These are phyloP conservation scores for Podospora appendiculata DNA, from an alignment of 495 filamentous ascomycete genomes.

Conservation along the genomic window DNA sequence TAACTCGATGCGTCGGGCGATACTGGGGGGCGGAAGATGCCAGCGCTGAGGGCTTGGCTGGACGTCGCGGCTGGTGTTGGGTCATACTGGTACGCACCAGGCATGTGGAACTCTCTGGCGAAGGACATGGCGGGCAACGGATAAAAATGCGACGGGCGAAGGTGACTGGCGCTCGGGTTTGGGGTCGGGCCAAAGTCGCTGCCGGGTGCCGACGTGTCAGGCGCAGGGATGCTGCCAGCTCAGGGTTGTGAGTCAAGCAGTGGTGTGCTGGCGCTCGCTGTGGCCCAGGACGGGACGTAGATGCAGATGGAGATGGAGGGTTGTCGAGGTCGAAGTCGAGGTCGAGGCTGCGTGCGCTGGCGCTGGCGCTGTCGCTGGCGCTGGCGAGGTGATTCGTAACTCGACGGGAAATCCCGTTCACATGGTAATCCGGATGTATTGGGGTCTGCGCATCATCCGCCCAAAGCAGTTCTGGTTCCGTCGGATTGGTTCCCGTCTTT, in stretches of 20 bases:
- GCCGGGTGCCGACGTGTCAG: background rate
- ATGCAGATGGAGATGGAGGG: background rate
- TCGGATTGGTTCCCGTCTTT: too few species aligned
- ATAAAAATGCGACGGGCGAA: background rate
- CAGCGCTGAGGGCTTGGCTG: constrained; percentile 39
- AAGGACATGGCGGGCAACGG: constrained; percentile 30
- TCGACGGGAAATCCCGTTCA: too few species aligned
- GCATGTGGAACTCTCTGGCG: constrained; percentile 37
- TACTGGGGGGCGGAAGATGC: constrained; percentile 63
- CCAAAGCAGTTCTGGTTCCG: too few species aligned
- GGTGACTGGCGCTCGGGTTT: background rate
- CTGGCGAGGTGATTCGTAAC: too few species aligned
- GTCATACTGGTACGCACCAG: constrained; percentile 44
- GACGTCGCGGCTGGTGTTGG: constrained; percentile 9
- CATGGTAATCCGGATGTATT: too few species aligned
- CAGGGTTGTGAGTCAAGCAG: background rate
- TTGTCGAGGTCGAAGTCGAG: too few species aligned
- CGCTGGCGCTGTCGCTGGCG: background rate
- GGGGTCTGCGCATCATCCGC: too few species aligned
- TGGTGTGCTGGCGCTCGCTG: background rate
- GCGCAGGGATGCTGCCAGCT: background rate
- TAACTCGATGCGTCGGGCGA: constrained; percentile 56
- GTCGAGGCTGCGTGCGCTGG: background rate
- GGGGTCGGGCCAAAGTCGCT: background rate
- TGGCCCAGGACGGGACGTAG: background rate